Evolutionary conservation across 116 monocot species (phyloP).

Genomic region (Cymodocea nodosa): DNA sequence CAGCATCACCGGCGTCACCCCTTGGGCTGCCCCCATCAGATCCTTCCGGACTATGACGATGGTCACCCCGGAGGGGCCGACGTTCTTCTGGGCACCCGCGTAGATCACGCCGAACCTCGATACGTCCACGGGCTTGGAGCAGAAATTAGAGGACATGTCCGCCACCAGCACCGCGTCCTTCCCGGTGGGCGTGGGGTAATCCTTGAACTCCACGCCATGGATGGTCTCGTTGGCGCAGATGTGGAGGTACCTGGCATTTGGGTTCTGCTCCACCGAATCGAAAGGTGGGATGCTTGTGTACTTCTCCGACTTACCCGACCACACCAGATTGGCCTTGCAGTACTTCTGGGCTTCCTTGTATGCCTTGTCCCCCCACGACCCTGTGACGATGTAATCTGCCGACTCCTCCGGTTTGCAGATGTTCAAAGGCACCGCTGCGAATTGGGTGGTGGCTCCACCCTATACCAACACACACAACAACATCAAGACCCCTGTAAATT

Average conservation of each 20-base stretch:
- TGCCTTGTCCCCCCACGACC: conserved; percentile 96
- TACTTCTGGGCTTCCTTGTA: conserved; percentile 81
- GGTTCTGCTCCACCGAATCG: conserved; percentile 45
- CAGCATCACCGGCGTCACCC: conserved; percentile 88
- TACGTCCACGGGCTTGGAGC: conserved; percentile 94
- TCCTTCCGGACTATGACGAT: conserved; percentile 65
- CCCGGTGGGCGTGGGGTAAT: conserved; percentile 56
- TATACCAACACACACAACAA: conserved; percentile 53
- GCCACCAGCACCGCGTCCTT: conserved; percentile 53
- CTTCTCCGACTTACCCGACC: conserved; percentile 80
- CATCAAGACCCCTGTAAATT: too few species aligned
- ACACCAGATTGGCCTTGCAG: conserved; percentile 52
- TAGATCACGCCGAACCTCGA: conserved; percentile 88
- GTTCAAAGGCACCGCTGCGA: conserved; percentile 82
- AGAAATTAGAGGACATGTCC: conserved; percentile 99
- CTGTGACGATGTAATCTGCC: conserved; percentile 77
- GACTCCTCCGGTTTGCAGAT: conserved; percentile 35
- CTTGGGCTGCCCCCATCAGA: conserved; percentile 60
- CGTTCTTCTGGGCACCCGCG: conserved; percentile 98
- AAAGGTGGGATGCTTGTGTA: conserved; percentile 73
- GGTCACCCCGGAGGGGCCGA: conserved; percentile 91
- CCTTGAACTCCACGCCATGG: conserved; percentile 96
- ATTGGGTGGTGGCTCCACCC: conserved; percentile 97
- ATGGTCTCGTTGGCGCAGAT: conserved; percentile 98
- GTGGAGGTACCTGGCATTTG: conserved; percentile 69